A percentile compares a stretch with the other conserved stretches of the same genome.
These are phyloP conservation scores for Prunella vulgaris DNA, from an alignment of 257 asterid species.

Conservation along the genomic window DNA sequence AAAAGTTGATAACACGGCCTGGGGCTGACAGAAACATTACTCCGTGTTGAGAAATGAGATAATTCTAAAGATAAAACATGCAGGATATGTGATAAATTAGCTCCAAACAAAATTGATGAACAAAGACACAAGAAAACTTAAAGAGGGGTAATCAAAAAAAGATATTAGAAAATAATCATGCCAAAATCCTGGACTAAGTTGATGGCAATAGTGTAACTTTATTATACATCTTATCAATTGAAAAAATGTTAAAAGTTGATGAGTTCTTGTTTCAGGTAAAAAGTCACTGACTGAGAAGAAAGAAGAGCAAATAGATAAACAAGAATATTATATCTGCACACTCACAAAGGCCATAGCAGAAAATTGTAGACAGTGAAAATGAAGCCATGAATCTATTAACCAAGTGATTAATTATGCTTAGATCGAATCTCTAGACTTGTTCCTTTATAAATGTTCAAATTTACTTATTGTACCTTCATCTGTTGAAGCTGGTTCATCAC, in stretches of 20 bases:
- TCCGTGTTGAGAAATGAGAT: neutral
- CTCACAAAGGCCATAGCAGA: neutral
- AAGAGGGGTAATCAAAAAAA: neutral
- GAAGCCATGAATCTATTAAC: neutral
- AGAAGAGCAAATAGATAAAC: neutral
- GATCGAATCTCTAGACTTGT: constrained; percentile 8
- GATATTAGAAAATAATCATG: neutral
- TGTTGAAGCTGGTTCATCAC: constrained; percentile 49
- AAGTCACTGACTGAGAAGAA: constrained; percentile 1
- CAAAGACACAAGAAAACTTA: neutral
- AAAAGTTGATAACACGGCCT: neutral
- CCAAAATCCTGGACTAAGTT: constrained; percentile 1
- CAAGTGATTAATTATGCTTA: neutral
- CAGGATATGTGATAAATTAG: neutral
- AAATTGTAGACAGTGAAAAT: neutral
- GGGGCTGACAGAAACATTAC: neutral
- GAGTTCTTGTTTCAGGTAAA: neutral
- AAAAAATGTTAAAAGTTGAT: neutral
- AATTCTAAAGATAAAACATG: neutral
- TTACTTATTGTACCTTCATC: constrained; percentile 31
- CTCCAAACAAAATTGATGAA: neutral
- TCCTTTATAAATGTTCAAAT: neutral
- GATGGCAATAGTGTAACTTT: neutral
- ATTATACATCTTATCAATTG: neutral
- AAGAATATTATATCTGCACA: neutral